Evolutionary conservation across 495 filamentous ascomycete species (phyloP), one percentile per base, ranked within the genome.

Genomic region (Aspergillus indologenus): DNA sequence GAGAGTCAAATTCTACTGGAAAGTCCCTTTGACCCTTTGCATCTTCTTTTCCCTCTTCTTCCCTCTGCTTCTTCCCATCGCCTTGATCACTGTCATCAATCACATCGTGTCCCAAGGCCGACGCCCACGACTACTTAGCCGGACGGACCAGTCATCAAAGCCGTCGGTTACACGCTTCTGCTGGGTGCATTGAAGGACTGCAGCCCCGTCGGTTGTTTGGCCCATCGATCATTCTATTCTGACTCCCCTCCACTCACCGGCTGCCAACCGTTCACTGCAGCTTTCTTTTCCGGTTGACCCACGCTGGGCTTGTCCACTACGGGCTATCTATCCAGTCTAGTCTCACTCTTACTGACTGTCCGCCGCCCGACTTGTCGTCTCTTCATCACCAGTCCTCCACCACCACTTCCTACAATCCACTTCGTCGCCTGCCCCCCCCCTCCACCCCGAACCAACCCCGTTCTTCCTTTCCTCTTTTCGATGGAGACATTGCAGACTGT

Each of bases 401-500:
- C 42, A 48, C 31, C 50, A 26, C 18, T 43, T 45, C 45, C 53
- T 43, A 58, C 54, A 55, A 61, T 42, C 56, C 54, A 62, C 45
- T 47, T 46, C 56, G 56, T 59, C 61, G 52, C 61, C 55, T 56
- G 53, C 29, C 50, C 54, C 34, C 22, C 20, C 48, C 26, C 42
- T 34, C 22, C 58, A 40, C 49, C 42, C 59, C 59, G 58, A 62
- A 51, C 42, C 40, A 52, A 59, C 58, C 59, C 21, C 26, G 50
- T 17, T 48, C 45, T 48, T 49, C 42, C 40, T 50, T 59, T 51
- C 58, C 45, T 62, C 45, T 60, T 56, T 65, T 66, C 63, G 66
- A 68, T 68, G 66, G 66, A 68, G 63, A 64, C 58, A 62, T 55
- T 64, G 61, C 66, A 60, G 58, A 54, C 63, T 57, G 56, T 59